These are phyloP conservation scores for Cercospora brassicicola DNA, from an alignment of 2,329 filamentous ascomycete species.

Conservation along the genomic window DNA sequence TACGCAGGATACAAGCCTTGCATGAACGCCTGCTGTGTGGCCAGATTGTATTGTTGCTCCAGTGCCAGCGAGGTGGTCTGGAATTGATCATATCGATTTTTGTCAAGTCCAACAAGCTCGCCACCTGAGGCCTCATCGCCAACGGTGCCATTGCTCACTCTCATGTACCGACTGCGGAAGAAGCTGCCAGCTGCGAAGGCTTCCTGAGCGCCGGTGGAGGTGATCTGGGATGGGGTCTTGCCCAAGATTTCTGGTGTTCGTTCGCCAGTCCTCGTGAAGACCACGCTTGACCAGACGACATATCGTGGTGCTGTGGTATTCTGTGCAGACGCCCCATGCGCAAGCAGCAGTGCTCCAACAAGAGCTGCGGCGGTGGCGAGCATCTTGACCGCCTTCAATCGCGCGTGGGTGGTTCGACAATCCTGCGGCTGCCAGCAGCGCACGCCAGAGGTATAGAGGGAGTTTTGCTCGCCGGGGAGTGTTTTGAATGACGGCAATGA, in stretches of 20 bases:
- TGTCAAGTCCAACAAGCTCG: slow-evolving; percentile 49
- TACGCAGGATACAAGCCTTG: slow-evolving; percentile 61
- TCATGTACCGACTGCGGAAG: slow-evolving; percentile 57
- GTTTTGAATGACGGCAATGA: not conserved
- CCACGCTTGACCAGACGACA: slow-evolving; percentile 52
- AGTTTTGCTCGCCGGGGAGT: slow-evolving; percentile 3
- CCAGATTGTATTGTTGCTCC: slow-evolving; percentile 50
- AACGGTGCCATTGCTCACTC: slow-evolving; percentile 23
- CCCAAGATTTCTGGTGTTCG: slow-evolving; percentile 50
- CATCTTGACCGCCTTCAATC: slow-evolving; percentile 20
- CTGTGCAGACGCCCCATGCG: slow-evolving; percentile 20
- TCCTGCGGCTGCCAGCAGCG: slow-evolving; percentile 10
- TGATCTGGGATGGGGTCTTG: slow-evolving; percentile 44
- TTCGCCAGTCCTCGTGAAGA: slow-evolving; percentile 58
- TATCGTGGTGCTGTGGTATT: slow-evolving; percentile 23
- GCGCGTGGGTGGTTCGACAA: not conserved
- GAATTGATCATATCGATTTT: slow-evolving; percentile 44
- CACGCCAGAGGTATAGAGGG: not conserved
- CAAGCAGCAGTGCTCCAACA: slow-evolving; percentile 25
- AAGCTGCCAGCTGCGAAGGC: slow-evolving; percentile 52
- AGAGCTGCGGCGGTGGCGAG: slow-evolving; percentile 25
- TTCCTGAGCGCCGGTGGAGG: slow-evolving; percentile 57
- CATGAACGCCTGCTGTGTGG: slow-evolving; percentile 61
- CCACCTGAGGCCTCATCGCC: slow-evolving; percentile 32
- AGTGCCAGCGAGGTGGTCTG: slow-evolving; percentile 52